Conservation (phyloP, 352 stramenopile species). For the Pythium phragmitis region DNA sequence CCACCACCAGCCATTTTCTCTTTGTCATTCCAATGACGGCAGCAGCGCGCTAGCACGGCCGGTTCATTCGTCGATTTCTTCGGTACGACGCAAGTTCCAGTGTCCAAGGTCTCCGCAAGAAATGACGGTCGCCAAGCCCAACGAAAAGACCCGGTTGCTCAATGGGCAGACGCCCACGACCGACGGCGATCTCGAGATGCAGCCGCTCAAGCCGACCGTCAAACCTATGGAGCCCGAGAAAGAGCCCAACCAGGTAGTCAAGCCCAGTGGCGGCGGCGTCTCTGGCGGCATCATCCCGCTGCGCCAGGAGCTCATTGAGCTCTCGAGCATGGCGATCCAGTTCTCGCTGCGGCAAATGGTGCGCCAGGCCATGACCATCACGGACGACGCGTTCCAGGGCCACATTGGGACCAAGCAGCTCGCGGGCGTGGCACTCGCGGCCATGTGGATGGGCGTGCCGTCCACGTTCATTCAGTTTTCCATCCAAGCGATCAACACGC, state of each 20-base stretch:
- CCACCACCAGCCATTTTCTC: not conserved
- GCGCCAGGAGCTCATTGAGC: constrained; percentile 37
- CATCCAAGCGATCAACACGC: constrained; percentile 49
- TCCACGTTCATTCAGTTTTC: constrained; percentile 49
- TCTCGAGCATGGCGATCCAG: constrained; percentile 44
- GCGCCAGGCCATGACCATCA: constrained; percentile 47
- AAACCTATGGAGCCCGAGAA: constrained; percentile 14
- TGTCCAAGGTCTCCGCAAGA: not conserved
- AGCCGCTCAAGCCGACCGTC: constrained; percentile 19
- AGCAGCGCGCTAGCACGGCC: not conserved
- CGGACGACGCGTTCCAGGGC: constrained; percentile 43
- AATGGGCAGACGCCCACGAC: not conserved
- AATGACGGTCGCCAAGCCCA: constrained; percentile 15
- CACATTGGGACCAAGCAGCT: constrained; percentile 51
- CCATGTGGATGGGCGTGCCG: constrained; percentile 49
- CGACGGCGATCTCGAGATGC: constrained; percentile 26
- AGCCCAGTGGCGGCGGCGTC: not conserved
- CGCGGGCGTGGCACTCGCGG: constrained; percentile 39
- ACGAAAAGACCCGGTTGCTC: constrained; percentile 29
- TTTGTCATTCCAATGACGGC: not conserved
- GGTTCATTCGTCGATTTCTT: constrained; percentile 15
- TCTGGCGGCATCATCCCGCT: constrained; percentile 28
- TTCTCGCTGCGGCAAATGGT: constrained; percentile 47
- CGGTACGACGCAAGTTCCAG: not conserved
- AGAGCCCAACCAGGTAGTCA: not conserved